Evolutionary conservation across 805 yeast genomes (phyloP), one percentile per base, ranked within the genome.

Genomic region (Suhomyces pyralidae): DNA sequence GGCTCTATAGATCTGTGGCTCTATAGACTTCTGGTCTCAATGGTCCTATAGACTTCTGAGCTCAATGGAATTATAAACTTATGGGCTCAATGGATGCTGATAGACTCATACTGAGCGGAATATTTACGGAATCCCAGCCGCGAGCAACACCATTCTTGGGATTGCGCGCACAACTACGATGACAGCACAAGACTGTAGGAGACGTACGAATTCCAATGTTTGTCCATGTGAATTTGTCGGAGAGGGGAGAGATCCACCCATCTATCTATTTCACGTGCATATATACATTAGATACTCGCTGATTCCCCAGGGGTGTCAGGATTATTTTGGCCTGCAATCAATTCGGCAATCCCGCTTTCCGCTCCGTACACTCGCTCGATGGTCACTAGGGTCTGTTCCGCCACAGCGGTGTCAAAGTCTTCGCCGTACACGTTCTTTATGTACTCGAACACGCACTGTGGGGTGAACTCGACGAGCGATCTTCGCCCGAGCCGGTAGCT

Each of bases 401-500:
- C 55, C 12, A 61, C 51, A 15, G 57, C 54, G 10, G 51, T 19
- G 55, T 62, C 63, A 58, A 68, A 68, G 7, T 58, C 48, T 2
- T 45, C 53, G 12, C 68, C 69, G 52, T 65, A 71, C 9, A 69
- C 52, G 3, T 47, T 57, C 34, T 61, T 61, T 32, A 72, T 51
- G 22, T 61, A 62, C 34, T 62, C 61, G 46, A 61, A 60, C 43
- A 73, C 62, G n/a, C 65, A 51, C 12, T 55, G 49, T 1, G 76
- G 74, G 3, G 57, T 54, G 46, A 70, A 70, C 55, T 74, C 79
- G 19, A 63, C 58, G 24, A 67, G 47, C 7, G 72, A 60, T 22
- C 77, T 56, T 40, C 65, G 60, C 1, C 78, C 79, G 28, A 74
- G 55, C 2, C 59, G 51, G 53, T 65, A 73, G 49, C 62, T 68